Evolutionary conservation across 306 rosid genomes (phyloP).

Genomic region (Vicia villosa): DNA sequence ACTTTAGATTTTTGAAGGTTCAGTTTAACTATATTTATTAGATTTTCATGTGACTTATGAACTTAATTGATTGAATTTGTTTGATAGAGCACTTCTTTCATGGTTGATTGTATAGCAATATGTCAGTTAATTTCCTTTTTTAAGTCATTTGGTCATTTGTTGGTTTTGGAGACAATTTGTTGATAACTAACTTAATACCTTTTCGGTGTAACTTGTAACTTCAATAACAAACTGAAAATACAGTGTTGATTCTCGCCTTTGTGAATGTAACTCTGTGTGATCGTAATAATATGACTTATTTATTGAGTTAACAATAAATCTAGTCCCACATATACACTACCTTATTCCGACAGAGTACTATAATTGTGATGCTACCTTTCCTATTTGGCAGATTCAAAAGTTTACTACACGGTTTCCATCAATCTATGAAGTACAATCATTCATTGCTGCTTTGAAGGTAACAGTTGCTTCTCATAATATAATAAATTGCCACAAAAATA

Average conservation of each 20-base stretch:
- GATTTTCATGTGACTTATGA: slow-evolving; percentile 17
- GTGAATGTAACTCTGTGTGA: background rate
- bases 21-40: background rate
- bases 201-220: background rate
- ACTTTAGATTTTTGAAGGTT: background rate
- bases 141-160: background rate
- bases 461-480: no score
- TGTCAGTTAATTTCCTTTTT: background rate
- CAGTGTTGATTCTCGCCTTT: background rate
- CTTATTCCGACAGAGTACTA: background rate
- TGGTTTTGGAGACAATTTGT: background rate
- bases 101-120: background rate
- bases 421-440: no score
- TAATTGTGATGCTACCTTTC: slow-evolving; percentile 5
- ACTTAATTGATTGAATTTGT: no score
- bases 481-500: no score
- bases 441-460: no score
- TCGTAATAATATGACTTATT: background rate
- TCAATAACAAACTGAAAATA: slow-evolving; percentile 9
- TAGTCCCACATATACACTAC: background rate
- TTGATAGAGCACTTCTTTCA: background rate
- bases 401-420: no score
- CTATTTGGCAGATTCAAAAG: no score
- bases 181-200: background rate
- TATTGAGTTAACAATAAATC: background rate